Conservation (phyloP, 768 basidiomycete genomes). For the Agaricus subrufescens region DNA sequence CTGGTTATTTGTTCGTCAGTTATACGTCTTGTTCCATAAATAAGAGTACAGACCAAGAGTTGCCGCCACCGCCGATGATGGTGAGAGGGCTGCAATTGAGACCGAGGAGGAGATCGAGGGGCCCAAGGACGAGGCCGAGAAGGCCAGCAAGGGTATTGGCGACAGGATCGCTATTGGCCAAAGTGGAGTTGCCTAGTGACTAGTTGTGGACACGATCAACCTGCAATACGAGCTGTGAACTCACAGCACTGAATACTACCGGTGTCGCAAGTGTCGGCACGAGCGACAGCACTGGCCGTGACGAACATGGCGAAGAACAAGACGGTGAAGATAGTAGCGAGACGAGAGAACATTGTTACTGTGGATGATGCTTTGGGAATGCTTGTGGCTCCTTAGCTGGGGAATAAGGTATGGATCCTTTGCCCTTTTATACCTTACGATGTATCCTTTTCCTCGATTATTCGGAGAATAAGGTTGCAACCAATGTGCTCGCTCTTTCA, state of each 20-base stretch:
- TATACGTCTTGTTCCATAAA: background rate
- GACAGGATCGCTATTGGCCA: background rate
- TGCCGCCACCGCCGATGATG: constrained; percentile 11
- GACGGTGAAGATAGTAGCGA: constrained; percentile 16
- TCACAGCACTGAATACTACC: constrained; percentile 21
- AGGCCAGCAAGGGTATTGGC: constrained; percentile 12
- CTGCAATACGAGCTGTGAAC: background rate
- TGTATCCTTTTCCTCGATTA: too few relatives aligned
- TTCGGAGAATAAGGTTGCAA: too few relatives aligned
- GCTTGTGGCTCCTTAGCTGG: constrained; percentile 18
- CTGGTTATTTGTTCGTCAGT: constrained; percentile 6
- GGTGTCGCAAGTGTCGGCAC: constrained; percentile 20
- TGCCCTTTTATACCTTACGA: too few relatives aligned
- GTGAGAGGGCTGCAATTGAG: constrained; percentile 4
- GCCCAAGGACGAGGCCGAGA: background rate
- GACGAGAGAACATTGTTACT: constrained; percentile 24
- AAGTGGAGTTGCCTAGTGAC: constrained; percentile 14
- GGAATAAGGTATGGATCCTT: background rate
- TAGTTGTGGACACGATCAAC: background rate
- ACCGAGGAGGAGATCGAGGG: constrained; percentile 1
- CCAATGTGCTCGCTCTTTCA: too few relatives aligned
- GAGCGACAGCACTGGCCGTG: constrained; percentile 20
- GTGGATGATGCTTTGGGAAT: constrained; percentile 10
- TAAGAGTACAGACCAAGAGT: constrained; percentile 19
- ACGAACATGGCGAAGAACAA: constrained; percentile 22